Evolutionary conservation across 2,329 filamentous ascomycete genomes (phyloP).

Genomic region (Neopestalotiopsis rosae): DNA sequence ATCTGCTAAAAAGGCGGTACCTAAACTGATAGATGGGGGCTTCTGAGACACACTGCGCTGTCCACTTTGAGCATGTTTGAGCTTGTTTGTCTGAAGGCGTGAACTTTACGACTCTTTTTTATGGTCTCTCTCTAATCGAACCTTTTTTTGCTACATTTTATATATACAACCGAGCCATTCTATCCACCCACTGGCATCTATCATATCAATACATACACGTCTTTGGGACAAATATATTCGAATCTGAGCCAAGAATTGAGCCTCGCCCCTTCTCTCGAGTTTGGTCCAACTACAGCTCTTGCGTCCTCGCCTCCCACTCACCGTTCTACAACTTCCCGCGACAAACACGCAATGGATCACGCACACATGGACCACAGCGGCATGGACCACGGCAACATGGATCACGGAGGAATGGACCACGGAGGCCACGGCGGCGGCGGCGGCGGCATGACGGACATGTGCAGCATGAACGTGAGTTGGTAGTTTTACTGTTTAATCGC

Average conservation of each 20-base stretch:
- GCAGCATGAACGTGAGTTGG: slow-evolving; percentile 86
- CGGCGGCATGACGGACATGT: slow-evolving; percentile 65
- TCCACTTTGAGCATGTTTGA: slow-evolving; percentile 45
- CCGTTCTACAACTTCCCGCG: neutral
- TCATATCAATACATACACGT: neutral
- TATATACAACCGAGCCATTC: neutral
- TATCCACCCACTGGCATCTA: neutral
- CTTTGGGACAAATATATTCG: neutral
- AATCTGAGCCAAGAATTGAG: neutral
- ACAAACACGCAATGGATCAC: slow-evolving; percentile 13
- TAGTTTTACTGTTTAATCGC: no score
- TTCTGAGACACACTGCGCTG: neutral
- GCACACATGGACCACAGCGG: slow-evolving; percentile 43
- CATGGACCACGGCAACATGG: slow-evolving; percentile 54
- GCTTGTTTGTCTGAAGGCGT: slow-evolving; percentile 35
- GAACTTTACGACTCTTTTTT: neutral
- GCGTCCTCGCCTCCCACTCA: neutral
- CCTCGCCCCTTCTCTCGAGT: neutral
- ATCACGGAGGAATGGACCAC: slow-evolving; percentile 53
- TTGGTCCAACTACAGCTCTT: neutral
- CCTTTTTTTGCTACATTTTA: neutral
- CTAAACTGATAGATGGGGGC: no score
- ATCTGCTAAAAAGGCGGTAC: no score
- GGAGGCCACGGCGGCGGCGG: slow-evolving; percentile 60
- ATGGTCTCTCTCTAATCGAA: neutral